Percentiles rank a stretch among this genome's conserved stretches.
Evolutionary conservation across 768 basidiomycete species (phyloP).

Genomic region (Pluteus cervinus): DNA sequence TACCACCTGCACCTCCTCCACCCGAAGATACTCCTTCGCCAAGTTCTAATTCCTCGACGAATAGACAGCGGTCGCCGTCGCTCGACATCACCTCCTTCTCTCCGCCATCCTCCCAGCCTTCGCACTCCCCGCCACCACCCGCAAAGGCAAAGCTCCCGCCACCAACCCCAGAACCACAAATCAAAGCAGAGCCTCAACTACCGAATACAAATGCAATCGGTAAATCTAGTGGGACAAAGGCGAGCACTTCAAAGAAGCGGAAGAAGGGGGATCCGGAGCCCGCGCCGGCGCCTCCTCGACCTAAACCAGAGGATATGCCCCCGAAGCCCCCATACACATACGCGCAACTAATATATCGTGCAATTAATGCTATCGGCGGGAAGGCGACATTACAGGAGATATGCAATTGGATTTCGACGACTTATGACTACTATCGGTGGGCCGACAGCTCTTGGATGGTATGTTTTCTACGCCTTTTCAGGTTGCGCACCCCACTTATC

Average conservation of each 20-base stretch:
- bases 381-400: conserved; percentile 92
- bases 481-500: background rate
- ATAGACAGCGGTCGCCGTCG: conserved; percentile 69
- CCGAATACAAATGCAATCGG: conserved; percentile 59
- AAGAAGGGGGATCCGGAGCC: conserved; percentile 55
- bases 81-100: conserved; percentile 79
- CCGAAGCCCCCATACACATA: conserved; percentile 89
- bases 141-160: conserved; percentile 33
- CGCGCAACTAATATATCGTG: conserved; percentile 85
- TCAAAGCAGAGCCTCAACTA: conserved; percentile 31
- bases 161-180: conserved; percentile 20
- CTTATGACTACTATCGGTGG: conserved; percentile 86
- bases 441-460: conserved; percentile 93
- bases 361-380: conserved; percentile 74
- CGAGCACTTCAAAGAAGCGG: conserved; percentile 54
- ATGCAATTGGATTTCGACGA: conserved; percentile 84
- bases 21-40: conserved; percentile 81
- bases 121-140: conserved; percentile 64
- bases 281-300: conserved; percentile 28
- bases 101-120: conserved; percentile 76
- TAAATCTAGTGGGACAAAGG: conserved; percentile 30
- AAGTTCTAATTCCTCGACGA: conserved; percentile 66
- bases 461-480: conserved; percentile 20
- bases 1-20: conserved; percentile 80
- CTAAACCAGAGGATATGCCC: conserved; percentile 72